Evolutionary conservation across 257 asterid genomes (phyloP).

Genomic region (Petunia secreta): DNA sequence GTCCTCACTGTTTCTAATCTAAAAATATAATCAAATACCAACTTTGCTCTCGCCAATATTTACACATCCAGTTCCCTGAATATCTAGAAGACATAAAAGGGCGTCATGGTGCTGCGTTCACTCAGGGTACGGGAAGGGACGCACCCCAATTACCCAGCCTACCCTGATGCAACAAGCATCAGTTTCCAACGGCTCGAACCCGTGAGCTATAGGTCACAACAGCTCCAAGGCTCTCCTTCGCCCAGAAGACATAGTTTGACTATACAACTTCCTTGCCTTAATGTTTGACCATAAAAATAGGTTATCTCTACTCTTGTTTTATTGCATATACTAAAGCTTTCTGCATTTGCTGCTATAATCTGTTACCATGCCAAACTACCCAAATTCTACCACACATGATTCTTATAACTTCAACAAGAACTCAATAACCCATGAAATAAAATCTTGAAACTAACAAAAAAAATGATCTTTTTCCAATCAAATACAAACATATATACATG

Average conservation of each 20-base stretch:
- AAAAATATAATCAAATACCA: neutral
- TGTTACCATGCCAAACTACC: neutral
- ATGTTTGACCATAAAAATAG: neutral
- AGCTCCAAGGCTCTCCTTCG: too few species aligned
- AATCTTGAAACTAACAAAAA: neutral
- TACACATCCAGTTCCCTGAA: neutral
- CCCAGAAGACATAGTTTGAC: neutral
- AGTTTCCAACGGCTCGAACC: too few species aligned
- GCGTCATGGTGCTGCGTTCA: too few species aligned
- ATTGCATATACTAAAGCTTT: neutral
- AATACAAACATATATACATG: neutral
- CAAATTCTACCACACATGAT: neutral
- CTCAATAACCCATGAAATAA: neutral
- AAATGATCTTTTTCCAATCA: neutral
- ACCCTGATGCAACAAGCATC: too few species aligned
- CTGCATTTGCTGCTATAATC: conserved; percentile 2
- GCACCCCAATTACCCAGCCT: too few species aligned
- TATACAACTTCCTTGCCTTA: neutral
- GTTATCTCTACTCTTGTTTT: neutral
- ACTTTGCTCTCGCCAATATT: neutral
- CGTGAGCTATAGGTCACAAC: too few species aligned
- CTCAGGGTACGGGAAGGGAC: too few species aligned
- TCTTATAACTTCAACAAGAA: neutral
- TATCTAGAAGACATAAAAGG: too few species aligned
- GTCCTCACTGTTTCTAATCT: neutral